phyloP scores from a whole-genome alignment of 305 asterid species.

The Solanum aculeatissimum region DNA sequence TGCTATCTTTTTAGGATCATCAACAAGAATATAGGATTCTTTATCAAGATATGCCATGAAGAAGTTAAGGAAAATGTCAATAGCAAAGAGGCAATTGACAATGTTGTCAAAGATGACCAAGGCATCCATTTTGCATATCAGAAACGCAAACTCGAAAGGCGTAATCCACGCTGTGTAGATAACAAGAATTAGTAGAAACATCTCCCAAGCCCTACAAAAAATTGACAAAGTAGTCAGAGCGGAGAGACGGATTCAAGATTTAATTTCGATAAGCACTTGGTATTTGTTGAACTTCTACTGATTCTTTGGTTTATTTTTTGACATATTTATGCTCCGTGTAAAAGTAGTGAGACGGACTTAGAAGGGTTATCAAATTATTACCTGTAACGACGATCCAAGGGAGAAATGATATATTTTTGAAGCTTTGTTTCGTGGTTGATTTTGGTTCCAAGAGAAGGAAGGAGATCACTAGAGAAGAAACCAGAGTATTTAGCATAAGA shows the following conservation, averaged over 20 bases:
- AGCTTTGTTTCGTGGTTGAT: conserved; percentile 55
- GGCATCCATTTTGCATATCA: conserved; percentile 43
- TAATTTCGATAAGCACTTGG: background rate
- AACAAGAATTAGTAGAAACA: conserved; percentile 62
- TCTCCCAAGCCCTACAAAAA: conserved; percentile 83
- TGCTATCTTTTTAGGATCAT: conserved; percentile 55
- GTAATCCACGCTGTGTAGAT: conserved; percentile 87
- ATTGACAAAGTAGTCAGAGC: background rate
- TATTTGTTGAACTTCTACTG: background rate
- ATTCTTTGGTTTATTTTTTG: background rate
- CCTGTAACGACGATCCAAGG: conserved; percentile 66
- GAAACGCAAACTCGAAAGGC: conserved; percentile 76
- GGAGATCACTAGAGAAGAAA: conserved; percentile 64
- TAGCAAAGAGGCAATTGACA: conserved; percentile 64
- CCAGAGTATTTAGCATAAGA: conserved; percentile 42
- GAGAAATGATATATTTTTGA: conserved; percentile 42
- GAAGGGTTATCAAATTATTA: conserved; percentile 4
- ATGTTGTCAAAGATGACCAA: conserved; percentile 58
- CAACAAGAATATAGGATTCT: conserved; percentile 59
- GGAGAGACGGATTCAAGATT: background rate
- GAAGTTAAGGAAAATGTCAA: conserved; percentile 82
- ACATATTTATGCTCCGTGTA: background rate
- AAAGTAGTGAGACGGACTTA: background rate
- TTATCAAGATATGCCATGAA: conserved; percentile 76
- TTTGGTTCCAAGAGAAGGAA: conserved; percentile 85